Evolutionary conservation across 345 rosid genomes (phyloP).

Genomic region (Aquilaria malaccensis): DNA sequence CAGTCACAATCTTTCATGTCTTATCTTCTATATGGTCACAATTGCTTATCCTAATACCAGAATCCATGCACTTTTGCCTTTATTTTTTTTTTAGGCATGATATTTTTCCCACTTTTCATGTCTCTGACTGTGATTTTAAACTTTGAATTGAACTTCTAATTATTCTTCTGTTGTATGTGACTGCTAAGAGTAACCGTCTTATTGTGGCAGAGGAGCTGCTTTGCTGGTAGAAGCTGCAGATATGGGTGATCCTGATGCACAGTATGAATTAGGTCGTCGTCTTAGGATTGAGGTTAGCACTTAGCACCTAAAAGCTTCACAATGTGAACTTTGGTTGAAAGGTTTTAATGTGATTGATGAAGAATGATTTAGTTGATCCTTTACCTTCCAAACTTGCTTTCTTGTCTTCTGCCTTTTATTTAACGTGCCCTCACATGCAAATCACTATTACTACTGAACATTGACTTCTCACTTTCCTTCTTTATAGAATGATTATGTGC

Average conservation of each 20-base stretch:
- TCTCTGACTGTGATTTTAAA: not conserved
- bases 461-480: constrained; percentile 5
- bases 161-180: constrained; percentile 1
- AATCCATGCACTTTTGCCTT: too few species aligned
- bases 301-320: constrained; percentile 20
- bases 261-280: constrained; percentile 74
- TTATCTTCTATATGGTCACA: too few species aligned
- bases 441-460: too few species aligned
- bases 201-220: constrained; percentile 67
- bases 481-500: constrained; percentile 61
- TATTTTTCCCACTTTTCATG: not conserved
- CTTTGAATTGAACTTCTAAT: not conserved
- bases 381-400: not conserved
- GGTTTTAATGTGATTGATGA: not conserved
- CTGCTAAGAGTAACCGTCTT: constrained; percentile 4
- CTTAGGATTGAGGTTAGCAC: constrained; percentile 72
- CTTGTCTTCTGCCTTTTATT: not conserved
- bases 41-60: too few species aligned
- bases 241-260: constrained; percentile 93
- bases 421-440: not conserved
- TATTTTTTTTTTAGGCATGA: too few species aligned
- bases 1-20: too few species aligned
- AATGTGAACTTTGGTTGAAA: not conserved
- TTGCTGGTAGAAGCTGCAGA: constrained; percentile 90
- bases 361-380: not conserved